Conservation (phyloP, 1,284 basidiomycete genomes). For the Ceraceosorus bombacis region DNA sequence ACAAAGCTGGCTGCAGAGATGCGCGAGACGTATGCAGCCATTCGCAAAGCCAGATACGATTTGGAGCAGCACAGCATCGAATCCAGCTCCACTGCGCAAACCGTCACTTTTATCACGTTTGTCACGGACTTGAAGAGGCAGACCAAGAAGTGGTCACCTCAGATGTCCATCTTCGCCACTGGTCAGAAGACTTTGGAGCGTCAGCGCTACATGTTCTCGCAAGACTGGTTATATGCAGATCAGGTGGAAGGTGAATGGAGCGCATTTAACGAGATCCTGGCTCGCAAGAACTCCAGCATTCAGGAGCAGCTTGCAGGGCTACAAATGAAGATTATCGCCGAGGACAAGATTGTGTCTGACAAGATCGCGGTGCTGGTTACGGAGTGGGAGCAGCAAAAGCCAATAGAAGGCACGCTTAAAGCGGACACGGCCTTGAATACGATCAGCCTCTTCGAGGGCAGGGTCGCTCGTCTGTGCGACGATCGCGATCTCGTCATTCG, state of each 20-base stretch:
- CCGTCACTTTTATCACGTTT: conserved; percentile 97
- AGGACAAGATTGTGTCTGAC: conserved; percentile 83
- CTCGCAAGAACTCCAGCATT: conserved; percentile 94
- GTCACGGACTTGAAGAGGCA: conserved; percentile 97
- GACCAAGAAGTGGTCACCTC: conserved; percentile 91
- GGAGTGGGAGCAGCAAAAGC: conserved; percentile 93
- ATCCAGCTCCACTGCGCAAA: conserved; percentile 69
- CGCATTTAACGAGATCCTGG: conserved; percentile 94
- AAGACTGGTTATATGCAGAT: conserved; percentile 97
- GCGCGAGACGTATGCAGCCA: conserved; percentile 90
- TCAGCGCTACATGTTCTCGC: conserved; percentile 90
- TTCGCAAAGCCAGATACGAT: conserved; percentile 85
- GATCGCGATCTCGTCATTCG: conserved; percentile 87
- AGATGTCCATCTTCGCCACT: conserved; percentile 84
- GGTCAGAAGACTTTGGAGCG: conserved; percentile 96
- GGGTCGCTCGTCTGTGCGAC: conserved; percentile 78
- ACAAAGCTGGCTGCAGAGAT: conserved; percentile 83
- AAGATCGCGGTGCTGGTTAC: conserved; percentile 64
- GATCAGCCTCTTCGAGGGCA: conserved; percentile 86
- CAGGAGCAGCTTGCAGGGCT: conserved; percentile 94
- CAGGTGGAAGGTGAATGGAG: conserved; percentile 96
- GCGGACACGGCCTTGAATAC: conserved; percentile 91
- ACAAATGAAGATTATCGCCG: conserved; percentile 96
- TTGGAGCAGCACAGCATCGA: conserved; percentile 78
- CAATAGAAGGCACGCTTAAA: conserved; percentile 89